Conservation (phyloP, 352 stramenopile species). For the Globisporangium emineosum region DNA sequence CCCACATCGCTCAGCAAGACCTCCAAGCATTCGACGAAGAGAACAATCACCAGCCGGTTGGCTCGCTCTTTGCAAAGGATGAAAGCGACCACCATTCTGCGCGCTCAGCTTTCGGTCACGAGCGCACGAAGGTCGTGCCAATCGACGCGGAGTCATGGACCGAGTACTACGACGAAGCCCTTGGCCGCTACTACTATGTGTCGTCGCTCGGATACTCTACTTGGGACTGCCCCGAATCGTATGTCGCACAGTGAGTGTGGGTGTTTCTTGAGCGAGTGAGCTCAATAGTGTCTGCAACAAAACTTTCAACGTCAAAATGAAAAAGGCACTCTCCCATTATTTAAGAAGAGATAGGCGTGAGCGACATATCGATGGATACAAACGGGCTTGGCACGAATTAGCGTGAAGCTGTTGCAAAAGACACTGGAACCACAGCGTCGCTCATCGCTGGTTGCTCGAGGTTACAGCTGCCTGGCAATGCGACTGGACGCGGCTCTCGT, state of each 20-base stretch:
- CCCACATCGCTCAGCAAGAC: conserved; percentile 8
- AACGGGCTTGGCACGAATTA: background rate
- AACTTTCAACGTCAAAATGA: background rate
- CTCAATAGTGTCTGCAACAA: background rate
- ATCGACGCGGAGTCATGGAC: conserved; percentile 27
- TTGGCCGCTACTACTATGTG: conserved; percentile 27
- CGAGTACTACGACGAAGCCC: conserved; percentile 26
- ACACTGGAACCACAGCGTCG: background rate
- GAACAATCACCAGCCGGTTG: conserved; percentile 2
- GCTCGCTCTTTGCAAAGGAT: conserved; percentile 12
- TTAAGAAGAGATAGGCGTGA: background rate
- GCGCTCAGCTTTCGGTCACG: background rate
- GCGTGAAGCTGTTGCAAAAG: background rate
- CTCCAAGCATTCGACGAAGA: conserved; percentile 3
- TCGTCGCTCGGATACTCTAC: conserved; percentile 27
- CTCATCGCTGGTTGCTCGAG: conserved; percentile 8
- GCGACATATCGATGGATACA: background rate
- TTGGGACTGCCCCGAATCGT: conserved; percentile 22
- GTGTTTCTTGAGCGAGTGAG: background rate
- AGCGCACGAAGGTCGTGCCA: conserved; percentile 22
- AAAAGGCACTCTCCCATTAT: background rate
- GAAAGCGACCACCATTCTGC: background rate
- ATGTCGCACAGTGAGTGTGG: background rate
- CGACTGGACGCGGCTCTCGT: conserved; percentile 79
- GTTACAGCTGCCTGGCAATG: conserved; percentile 38